phyloP scores from a whole-genome alignment of 2,329 filamentous ascomycete genomes.

The Colletotrichum kahawae region DNA sequence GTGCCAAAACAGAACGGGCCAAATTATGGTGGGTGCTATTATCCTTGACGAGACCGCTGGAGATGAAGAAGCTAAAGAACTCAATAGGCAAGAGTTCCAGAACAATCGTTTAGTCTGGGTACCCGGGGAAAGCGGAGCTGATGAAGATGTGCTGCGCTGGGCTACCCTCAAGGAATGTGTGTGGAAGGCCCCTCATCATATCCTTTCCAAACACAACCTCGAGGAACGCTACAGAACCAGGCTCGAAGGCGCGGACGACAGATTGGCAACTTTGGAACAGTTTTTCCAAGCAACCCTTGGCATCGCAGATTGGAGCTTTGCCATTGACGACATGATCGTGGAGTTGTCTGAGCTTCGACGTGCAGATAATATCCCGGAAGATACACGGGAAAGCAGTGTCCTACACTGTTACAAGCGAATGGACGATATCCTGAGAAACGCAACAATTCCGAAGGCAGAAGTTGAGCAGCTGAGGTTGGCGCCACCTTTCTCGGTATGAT shows the following conservation, averaged over 20 bases:
- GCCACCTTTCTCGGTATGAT: not conserved
- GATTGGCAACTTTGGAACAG: not conserved
- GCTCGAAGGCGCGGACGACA: not conserved
- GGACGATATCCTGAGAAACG: not conserved
- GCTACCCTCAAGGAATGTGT: not conserved
- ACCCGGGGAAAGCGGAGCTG: not conserved
- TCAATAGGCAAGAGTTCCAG: fast-evolving
- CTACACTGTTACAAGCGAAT: not conserved
- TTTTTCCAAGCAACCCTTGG: not conserved
- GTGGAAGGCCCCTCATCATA: not conserved
- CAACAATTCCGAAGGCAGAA: not conserved
- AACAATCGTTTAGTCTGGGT: not conserved
- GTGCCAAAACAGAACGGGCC: not conserved
- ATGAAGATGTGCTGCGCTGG: not conserved
- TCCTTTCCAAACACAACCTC: not conserved
- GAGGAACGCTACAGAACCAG: not conserved
- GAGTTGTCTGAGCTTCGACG: not conserved
- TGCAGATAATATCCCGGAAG: not conserved
- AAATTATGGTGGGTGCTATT: not conserved
- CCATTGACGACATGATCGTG: not conserved
- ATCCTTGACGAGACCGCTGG: fast-evolving
- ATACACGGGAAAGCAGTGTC: not conserved
- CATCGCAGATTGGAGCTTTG: not conserved
- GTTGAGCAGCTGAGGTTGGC: not conserved
- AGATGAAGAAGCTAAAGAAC: fast-evolving